Conservation (phyloP, 306 rosid genomes). For the Citrullus mucosospermus region DNA sequence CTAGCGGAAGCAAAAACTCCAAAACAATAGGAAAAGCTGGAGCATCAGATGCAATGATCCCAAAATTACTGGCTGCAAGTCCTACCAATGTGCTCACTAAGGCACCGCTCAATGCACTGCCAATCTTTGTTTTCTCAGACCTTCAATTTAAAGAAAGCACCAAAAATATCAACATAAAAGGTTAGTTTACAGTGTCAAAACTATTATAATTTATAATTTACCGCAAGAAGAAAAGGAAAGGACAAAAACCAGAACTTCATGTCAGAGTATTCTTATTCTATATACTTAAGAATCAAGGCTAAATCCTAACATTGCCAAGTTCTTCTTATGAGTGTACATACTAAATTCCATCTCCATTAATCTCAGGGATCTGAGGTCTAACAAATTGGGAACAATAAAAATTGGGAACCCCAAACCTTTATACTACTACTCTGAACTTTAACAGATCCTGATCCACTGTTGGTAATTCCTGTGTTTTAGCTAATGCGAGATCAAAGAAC, state of each 20-base stretch:
- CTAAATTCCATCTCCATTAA: neutral
- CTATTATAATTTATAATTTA: neutral
- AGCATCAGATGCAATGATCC: constrained; percentile 40
- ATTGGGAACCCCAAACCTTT: neutral
- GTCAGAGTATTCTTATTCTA: neutral
- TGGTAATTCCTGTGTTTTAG: too few relatives aligned
- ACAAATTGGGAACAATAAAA: neutral
- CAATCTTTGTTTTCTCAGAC: constrained; percentile 64
- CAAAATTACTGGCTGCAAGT: constrained; percentile 57
- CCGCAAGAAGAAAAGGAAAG: neutral
- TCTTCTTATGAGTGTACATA: neutral
- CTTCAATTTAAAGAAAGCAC: constrained; percentile 13
- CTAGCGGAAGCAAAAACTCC: constrained; percentile 46
- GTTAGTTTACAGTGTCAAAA: neutral
- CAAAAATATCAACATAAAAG: neutral
- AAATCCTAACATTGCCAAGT: neutral
- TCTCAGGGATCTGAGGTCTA: neutral
- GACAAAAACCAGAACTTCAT: neutral
- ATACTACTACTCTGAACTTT: neutral
- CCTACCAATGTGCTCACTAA: constrained; percentile 52
- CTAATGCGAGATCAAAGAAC: too few relatives aligned
- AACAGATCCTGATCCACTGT: neutral
- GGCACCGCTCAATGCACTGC: constrained; percentile 59
- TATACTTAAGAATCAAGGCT: neutral
- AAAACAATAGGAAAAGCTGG: constrained; percentile 41